phyloP scores from a whole-genome alignment of 345 rosid species.

The Alliaria petiolata region DNA sequence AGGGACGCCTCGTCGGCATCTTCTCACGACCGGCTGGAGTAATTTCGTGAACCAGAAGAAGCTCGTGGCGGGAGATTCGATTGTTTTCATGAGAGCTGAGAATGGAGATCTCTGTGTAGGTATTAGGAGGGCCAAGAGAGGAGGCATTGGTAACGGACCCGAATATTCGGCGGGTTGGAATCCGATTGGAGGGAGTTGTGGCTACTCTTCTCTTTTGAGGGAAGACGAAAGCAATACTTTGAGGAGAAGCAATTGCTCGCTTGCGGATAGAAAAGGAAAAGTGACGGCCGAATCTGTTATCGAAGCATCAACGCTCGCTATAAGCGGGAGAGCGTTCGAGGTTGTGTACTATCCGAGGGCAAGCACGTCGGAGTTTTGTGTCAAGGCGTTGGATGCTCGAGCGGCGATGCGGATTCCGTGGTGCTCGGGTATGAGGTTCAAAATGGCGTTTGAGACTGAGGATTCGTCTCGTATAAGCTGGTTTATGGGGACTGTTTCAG shows the following conservation, averaged over 20 bases:
- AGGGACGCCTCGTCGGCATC: conserved; percentile 94
- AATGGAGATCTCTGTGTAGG: conserved; percentile 95
- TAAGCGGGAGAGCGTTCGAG: conserved; percentile 64
- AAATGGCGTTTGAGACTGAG: conserved; percentile 95
- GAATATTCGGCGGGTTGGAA: conserved; percentile 75
- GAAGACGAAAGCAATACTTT: conserved; percentile 51
- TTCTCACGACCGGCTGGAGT: conserved; percentile 98
- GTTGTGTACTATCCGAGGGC: conserved; percentile 84
- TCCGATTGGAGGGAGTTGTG: conserved; percentile 46
- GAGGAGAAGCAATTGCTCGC: conserved; percentile 35
- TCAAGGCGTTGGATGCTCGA: conserved; percentile 61
- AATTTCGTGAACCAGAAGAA: conserved; percentile 97
- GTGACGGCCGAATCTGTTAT: conserved; percentile 63
- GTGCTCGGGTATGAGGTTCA: conserved; percentile 91
- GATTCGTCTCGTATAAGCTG: conserved; percentile 93
- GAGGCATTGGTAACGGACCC: conserved; percentile 66
- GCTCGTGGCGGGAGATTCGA: conserved; percentile 94
- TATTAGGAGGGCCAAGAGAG: conserved; percentile 81
- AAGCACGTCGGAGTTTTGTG: conserved; percentile 80
- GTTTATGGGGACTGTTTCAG: conserved; percentile 91
- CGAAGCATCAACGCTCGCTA: conserved; percentile 70
- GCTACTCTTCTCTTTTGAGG: conserved; percentile 43
- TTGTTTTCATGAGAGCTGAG: conserved; percentile 79
- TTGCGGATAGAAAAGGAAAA: conserved; percentile 45
- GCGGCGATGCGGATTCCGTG: conserved; percentile 75